phyloP scores from a whole-genome alignment of 345 rosid species.

The Eucalyptus melliodora region DNA sequence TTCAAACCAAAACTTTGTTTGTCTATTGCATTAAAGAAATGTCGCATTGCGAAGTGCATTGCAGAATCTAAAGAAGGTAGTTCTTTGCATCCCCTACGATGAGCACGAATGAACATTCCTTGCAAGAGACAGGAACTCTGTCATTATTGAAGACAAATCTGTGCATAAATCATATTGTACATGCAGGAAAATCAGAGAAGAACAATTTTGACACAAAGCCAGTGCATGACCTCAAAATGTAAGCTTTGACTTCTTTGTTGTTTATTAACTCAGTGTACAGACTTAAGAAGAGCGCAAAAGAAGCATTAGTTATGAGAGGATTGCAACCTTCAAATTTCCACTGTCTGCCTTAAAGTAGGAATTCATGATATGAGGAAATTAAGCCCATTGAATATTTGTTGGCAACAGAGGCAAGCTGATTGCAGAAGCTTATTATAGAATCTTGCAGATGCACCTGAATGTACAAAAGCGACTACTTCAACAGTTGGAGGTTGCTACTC shows the following conservation, averaged over 20 bases:
- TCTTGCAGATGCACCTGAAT: slow-evolving; percentile 8
- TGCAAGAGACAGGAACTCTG: background rate
- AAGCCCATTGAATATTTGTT: background rate
- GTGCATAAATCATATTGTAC: background rate
- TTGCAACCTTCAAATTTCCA: background rate
- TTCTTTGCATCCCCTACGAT: background rate
- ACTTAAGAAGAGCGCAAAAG: background rate
- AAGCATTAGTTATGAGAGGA: background rate
- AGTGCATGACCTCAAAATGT: background rate
- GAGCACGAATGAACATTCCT: background rate
- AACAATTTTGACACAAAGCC: background rate
- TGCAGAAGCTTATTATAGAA: background rate
- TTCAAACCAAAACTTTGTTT: background rate
- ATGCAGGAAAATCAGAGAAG: background rate
- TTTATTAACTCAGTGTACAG: background rate
- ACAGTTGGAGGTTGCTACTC: slow-evolving; percentile 16
- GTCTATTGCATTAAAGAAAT: background rate
- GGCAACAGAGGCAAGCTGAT: background rate
- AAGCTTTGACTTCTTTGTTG: background rate
- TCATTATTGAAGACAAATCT: background rate
- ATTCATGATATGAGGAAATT: background rate
- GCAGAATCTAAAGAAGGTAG: slow-evolving; percentile 13
- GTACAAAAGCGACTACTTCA: slow-evolving; percentile 13
- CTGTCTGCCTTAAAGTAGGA: background rate
- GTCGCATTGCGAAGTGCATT: background rate